Conservation (phyloP, 2,329 filamentous ascomycete genomes). For the Polytolypa hystricis region DNA sequence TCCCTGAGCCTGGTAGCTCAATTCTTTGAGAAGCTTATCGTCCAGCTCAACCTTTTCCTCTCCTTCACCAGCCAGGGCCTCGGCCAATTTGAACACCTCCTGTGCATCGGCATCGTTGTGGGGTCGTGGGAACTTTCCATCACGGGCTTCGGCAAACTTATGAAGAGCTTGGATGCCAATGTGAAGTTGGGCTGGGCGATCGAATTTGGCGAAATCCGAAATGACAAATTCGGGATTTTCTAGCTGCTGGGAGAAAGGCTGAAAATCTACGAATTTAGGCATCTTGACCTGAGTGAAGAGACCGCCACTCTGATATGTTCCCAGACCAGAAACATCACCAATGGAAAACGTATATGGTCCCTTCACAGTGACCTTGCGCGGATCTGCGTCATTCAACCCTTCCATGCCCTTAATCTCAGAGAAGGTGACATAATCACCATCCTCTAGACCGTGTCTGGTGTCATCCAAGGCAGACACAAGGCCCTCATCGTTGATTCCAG, state of each 20-base stretch:
- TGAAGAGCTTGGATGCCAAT: conserved; percentile 87
- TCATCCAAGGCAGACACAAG: conserved; percentile 89
- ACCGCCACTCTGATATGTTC: conserved; percentile 77
- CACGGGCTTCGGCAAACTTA: conserved; percentile 63
- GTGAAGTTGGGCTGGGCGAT: conserved; percentile 84
- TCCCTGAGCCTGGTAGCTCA: conserved; percentile 87
- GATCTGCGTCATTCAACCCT: conserved; percentile 66
- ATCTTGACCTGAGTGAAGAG: conserved; percentile 96
- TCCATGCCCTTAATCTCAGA: conserved; percentile 91
- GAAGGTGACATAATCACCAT: conserved; percentile 94
- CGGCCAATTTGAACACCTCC: conserved; percentile 64
- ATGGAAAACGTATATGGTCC: conserved; percentile 97
- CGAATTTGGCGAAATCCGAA: conserved; percentile 96
- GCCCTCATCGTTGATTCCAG: conserved; percentile 78
- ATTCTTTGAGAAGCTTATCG: conserved; percentile 82
- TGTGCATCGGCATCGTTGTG: conserved; percentile 76
- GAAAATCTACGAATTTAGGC: conserved; percentile 87
- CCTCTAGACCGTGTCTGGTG: conserved; percentile 85
- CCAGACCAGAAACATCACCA: conserved; percentile 77
- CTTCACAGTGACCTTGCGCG: conserved; percentile 85
- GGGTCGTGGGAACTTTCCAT: conserved; percentile 62
- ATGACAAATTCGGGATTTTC: conserved; percentile 82
- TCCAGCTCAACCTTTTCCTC: conserved; percentile 73
- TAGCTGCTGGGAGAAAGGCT: conserved; percentile 63
- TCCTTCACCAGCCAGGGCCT: conserved; percentile 54